Base-by-base conservation (phyloP, 2,329 filamentous ascomycete species). In the Monilinia laxa region DNA sequence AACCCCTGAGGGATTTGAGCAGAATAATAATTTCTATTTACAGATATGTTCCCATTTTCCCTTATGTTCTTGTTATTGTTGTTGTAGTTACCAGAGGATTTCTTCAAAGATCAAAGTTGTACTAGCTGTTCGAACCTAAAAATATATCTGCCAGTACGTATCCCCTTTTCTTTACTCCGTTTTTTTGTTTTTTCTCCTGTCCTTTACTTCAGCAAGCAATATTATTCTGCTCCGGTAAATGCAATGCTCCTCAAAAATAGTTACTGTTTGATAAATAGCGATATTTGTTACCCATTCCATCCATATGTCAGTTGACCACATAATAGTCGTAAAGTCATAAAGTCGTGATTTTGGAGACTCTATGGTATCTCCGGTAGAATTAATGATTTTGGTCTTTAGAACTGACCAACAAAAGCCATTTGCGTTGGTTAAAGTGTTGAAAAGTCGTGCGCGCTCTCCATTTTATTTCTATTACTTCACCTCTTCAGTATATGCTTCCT, bases 21-120 rank as follows among this genome's bases (percentile, higher is more conserved):
- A 25, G 47, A 38, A 64, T 42, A 25, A 64, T 58, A 31, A 18
- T 57, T 64, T 64, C 23, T 58, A 64, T 64, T 38, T 64, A 58
- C 25, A 64, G 51, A 55, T 64, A 47, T 23, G 51, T 57, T 60
- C 58, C 45, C 28, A n/a, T 51, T 45, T 58, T 25, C 45, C 58
- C 45, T 20, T 51, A 25, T 51, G 28, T 25, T 23, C 23, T 47
- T 59, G 42, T 18, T n/a, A 6, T 25, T 23, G 40, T 47, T 59
- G 42, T 18, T n/a, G 18, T 35, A n/a, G 45, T 47, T 51, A 51
- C 57, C 45, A 18, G 28, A 20, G 9, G 16, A 51, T 31, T 59
- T 7, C 57, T 59, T 49, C 42, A 25, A 52, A 62, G 20, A 28
- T 42, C 35, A 7, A 42, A 42, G 49, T n/a, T 31, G 40, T 31